Percentiles rank a stretch among this genome's conserved stretches.
Conservation (phyloP, 1,139 yeast species). For the Kodamaea sp. region DNA sequence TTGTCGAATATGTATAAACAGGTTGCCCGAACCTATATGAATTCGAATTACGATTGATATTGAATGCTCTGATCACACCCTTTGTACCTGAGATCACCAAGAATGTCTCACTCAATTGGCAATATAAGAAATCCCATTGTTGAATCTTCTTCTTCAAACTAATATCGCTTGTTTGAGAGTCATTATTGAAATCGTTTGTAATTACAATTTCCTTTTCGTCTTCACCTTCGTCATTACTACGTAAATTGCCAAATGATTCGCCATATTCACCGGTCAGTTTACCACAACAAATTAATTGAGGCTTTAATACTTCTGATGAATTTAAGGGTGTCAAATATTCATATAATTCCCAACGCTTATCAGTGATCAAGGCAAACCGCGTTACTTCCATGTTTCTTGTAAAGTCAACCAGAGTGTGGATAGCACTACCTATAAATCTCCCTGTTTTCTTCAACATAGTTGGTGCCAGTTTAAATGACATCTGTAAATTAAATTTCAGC, state of each 20-base stretch:
- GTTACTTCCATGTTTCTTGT: slow-evolving; percentile 46
- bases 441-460: slow-evolving; percentile 38
- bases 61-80: slow-evolving; percentile 66
- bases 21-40: slow-evolving; percentile 49
- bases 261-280: slow-evolving; percentile 68
- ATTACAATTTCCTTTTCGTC: slow-evolving; percentile 26
- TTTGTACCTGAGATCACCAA: slow-evolving; percentile 71
- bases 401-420: slow-evolving; percentile 43
- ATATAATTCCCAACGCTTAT: slow-evolving; percentile 71
- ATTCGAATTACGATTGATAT: slow-evolving; percentile 37
- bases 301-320: slow-evolving; percentile 33
- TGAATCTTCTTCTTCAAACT: slow-evolving; percentile 24
- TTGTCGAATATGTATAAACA: slow-evolving; percentile 64
- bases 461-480: slow-evolving; percentile 36
- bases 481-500: slow-evolving; percentile 38
- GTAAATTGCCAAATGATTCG: slow-evolving; percentile 33
- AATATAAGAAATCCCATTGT: slow-evolving; percentile 64
- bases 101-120: slow-evolving; percentile 58
- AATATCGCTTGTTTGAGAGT: slow-evolving; percentile 19
- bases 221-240: slow-evolving; percentile 17
- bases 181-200: slow-evolving; percentile 31
- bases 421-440: slow-evolving; percentile 55
- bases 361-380: slow-evolving; percentile 60
- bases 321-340: slow-evolving; percentile 30
- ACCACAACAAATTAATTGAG: slow-evolving; percentile 64